Evolutionary conservation across 1,139 yeast species (phyloP), one percentile per base, ranked within the genome.

Genomic region (Geotrichum armillariae): DNA sequence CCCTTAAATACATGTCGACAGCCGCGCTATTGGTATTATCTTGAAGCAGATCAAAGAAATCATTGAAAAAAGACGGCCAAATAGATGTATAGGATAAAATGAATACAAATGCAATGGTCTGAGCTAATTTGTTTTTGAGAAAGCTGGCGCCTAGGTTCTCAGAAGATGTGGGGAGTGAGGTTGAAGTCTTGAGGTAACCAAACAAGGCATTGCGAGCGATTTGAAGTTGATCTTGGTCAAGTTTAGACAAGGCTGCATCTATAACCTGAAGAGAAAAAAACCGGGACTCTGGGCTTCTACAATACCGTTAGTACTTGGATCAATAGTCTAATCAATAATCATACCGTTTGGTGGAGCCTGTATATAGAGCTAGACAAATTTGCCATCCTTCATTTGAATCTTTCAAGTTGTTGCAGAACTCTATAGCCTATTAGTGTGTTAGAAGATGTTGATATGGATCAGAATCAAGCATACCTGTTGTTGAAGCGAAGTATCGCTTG

Each of bases 201-300:
- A 81, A 77, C 38, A 85, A 64, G 46, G 72, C 69, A 34, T 72
- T 69, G 55, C 81, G 76, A 50, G 83, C 69, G 8, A 66, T 60
- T 29, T 67, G 66, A 40, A 78, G 68, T 58, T 82, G 80, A 36
- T 77, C 79, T 22, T 70, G 66, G 16, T 67, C 60, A 53, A 87
- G 69, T 48, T 66, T 69, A 8, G 79, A 76, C 45, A 86, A 71
- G 56, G 80, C 77, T 54, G 82, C 88, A 53, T 82, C 85, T 18
- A 91, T 73, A 16, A 90, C 94, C 67, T 93, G 96, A 53, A 85
- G 77, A 7, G 90, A 79, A 63, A 90, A 88, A 66, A 90, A 90
- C 61, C 85, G 79, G 42, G 72, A 62, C 34, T 64, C 63, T 23
- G 63, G 66, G 20, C 64, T 75, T 61, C 54, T 46, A 25, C 4